Evolutionary conservation across 2,329 filamentous ascomycete species (phyloP).

Genomic region (Fusarium sp.): DNA sequence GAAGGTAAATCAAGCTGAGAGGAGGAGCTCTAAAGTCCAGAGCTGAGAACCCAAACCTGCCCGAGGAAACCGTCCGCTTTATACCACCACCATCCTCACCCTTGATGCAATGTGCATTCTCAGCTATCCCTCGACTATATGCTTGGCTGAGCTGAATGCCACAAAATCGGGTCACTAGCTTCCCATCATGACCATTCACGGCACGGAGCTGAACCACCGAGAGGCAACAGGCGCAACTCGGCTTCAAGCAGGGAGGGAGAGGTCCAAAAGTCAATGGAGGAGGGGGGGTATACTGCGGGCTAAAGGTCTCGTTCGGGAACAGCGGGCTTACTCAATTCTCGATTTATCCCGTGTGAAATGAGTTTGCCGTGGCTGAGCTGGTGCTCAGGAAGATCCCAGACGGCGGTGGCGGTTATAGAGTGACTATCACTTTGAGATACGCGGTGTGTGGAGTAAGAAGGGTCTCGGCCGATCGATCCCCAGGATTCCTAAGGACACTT

Average conservation of each 20-base stretch:
- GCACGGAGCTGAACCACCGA: background rate
- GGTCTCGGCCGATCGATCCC: slow-evolving; percentile 22
- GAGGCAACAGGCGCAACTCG: slow-evolving; percentile 11
- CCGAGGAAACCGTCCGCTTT: background rate
- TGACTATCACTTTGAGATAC: background rate
- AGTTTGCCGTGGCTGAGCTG: slow-evolving; percentile 13
- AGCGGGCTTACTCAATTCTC: background rate
- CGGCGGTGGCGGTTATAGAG: slow-evolving; percentile 10
- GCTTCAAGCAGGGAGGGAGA: background rate
- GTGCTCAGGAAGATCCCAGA: background rate
- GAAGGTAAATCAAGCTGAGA: background rate
- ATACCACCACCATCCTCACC: background rate
- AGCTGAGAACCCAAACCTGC: background rate
- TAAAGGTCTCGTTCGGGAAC: background rate
- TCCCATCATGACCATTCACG: background rate
- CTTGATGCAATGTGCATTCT: background rate
- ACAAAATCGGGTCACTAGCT: background rate
- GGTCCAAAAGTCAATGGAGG: background rate
- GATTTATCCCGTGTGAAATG: background rate
- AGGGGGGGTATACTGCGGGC: background rate
- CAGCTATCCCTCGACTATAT: slow-evolving; percentile 10
- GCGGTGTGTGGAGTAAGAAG: slow-evolving; percentile 6
- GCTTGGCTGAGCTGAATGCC: background rate
- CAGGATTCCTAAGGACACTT: slow-evolving; percentile 1
- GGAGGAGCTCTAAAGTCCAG: background rate